Evolutionary conservation across 2,329 filamentous ascomycete genomes (phyloP), one percentile per base, ranked within the genome.

Genomic region (Orbilia ellipsospora): DNA sequence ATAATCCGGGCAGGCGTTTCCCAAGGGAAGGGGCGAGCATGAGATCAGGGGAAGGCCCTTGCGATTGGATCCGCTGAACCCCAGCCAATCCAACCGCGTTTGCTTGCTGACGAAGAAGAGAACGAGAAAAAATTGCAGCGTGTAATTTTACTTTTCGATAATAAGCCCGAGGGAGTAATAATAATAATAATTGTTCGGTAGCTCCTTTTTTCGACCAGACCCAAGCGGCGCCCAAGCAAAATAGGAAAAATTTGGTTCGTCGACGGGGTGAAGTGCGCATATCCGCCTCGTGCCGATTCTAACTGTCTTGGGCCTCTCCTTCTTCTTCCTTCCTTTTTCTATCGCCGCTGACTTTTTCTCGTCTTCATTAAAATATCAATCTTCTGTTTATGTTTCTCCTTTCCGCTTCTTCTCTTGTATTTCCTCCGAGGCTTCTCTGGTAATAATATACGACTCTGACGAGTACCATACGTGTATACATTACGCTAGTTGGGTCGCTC

Each of bases 231-330:
- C 31, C 31, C 31, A 6, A 36, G 31, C n/a, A 36, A 36, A 36
- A 36, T 36, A 36, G 31, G 31, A 36, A 36, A 36, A 36, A 7
- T 36, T 36, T 36, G 31, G 31, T 36, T 36, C 31, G 31, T 36
- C 31, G 31, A 36, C 40, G n/a, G 36, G 16, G 60, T 54, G 44
- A 55, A 28, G 40, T 48, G 56, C 36, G 55, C 31, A 56, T 40
- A 70, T 70, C 66, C 66, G 64, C 72, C 72, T 75, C 72, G 72
- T 75, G 72, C 72, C 66, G 66, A 63, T 42, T 62, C n/a, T 61
- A 56, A 61, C 57, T 57, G 50, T 45, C 18, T 26, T 66, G 36
- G 15, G 15, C 13, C 2, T 48, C 51, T 40, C 63, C 45, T 69
- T 51, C 20, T 23, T 52, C 48, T 23, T 23, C 12, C 48, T 52